phyloP scores from a whole-genome alignment of 2,329 filamentous ascomycete species.

The Aspergillus brunneoviolaceus region DNA sequence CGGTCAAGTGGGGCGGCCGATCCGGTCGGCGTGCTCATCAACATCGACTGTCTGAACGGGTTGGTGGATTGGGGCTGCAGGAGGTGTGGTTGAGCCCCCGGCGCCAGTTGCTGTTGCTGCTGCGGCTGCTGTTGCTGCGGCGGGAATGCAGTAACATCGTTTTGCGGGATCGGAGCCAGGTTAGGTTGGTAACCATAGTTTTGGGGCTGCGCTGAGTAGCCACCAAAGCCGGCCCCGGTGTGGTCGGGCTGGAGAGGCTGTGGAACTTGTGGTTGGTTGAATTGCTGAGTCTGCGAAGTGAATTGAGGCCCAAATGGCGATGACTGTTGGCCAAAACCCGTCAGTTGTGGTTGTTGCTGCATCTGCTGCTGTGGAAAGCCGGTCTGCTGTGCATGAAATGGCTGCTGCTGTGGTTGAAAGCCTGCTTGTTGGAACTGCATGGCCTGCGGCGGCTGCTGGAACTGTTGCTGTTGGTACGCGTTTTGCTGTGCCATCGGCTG shows the following conservation, averaged over 20 bases:
- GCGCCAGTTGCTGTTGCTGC: constrained; percentile 38
- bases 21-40: constrained; percentile 55
- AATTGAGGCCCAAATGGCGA: constrained; percentile 25
- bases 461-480: constrained; percentile 40
- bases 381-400: constrained; percentile 28
- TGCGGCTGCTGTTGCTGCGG: constrained; percentile 43
- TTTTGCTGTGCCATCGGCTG: constrained; percentile 60
- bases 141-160: constrained; percentile 47
- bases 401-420: constrained; percentile 25
- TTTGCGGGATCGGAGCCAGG: constrained; percentile 50
- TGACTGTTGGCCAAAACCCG: constrained; percentile 28
- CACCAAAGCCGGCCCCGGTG: constrained; percentile 80
- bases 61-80: constrained; percentile 67
- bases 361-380: constrained; percentile 40
- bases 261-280: constrained; percentile 33
- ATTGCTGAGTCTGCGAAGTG: constrained; percentile 36
- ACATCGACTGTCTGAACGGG: constrained; percentile 89
- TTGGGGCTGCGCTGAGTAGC: constrained; percentile 71
- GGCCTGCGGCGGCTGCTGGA: constrained; percentile 30
- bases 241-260: constrained; percentile 59
- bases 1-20: constrained; percentile 51
- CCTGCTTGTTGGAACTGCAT: constrained; percentile 42
- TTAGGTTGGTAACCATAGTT: constrained; percentile 49
- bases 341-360: constrained; percentile 37
- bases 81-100: constrained; percentile 23